Base-by-base conservation (phyloP, 176 grass and related monocot species). In the Typha latifolia region DNA sequence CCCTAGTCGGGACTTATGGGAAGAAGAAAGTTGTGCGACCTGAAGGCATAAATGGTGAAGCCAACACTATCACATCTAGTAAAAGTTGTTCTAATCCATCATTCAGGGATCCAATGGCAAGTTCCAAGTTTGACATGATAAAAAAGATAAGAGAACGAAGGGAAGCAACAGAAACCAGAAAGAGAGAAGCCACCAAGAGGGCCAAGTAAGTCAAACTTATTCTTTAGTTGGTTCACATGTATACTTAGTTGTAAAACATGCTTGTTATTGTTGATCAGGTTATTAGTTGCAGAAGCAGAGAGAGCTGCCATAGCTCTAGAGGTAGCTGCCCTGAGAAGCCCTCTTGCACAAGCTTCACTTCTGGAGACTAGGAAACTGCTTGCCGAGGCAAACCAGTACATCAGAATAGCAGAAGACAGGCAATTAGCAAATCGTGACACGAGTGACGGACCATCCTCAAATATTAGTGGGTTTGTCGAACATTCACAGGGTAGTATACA, bases 211-310 rank as follows among this genome's bases (percentile, higher is more conserved):
- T 75, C 19, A 20, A 56, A n/a, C 5, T 6, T 37, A 37, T 37
- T 37, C 52, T 9, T 14, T 1, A 56, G 14, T 56, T 56, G 14
- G 4, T 56, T 56, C 7, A 56, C 52, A n/a, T n/a, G 14, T 56
- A 16, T 37, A 37, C 34, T 20, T 18, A 16, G 16, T 57, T 57
- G 52, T 57, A 57, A 57, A 57, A 18, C n/a, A 8, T 57, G 19
- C 6, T 57, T 57, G 3, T 57, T 20, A 9, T 20, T 57, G 15
- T 57, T 57, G n/a, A 37, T 66, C 63, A 75, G 73, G 63, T 57
- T 66, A 12, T 49, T 75, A 57, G 64, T 75, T 75, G 63, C 63
- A 47, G 73, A 75, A 56, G 73, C 73, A 27, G 73, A 75, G 27
- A 75, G 64, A 49, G 73, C 63, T 47, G 73, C 73, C 50, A 67